phyloP scores from a whole-genome alignment of 345 rosid genomes.

The Hibiscus tridactylites region DNA sequence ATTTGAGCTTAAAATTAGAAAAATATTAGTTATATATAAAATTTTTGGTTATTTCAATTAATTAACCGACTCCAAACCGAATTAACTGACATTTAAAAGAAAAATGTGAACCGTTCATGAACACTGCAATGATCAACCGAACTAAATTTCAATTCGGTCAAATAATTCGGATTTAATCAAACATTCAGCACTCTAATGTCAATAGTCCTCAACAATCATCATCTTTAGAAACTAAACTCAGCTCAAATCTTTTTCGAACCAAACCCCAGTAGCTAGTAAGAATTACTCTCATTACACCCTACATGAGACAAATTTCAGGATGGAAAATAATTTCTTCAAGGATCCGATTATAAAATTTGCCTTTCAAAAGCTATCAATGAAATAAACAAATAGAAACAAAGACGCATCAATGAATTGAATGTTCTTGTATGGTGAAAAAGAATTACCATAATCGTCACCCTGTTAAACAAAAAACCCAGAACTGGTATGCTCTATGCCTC shows the following conservation, averaged over 20 bases:
- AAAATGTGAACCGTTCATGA: too few relatives aligned
- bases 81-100: too few relatives aligned
- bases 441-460: conserved; percentile 5
- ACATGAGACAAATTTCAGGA: not conserved
- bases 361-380: not conserved
- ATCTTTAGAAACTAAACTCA: not conserved
- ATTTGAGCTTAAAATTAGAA: too few relatives aligned
- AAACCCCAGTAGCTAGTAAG: not conserved
- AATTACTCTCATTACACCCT: not conserved
- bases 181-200: too few relatives aligned
- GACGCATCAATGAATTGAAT: conserved; percentile 13
- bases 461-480: not conserved
- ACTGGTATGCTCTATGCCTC: not conserved
- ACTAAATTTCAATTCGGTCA: too few relatives aligned
- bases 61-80: too few relatives aligned
- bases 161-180: too few relatives aligned
- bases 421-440: conserved; percentile 14
- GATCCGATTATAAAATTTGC: not conserved
- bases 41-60: too few relatives aligned
- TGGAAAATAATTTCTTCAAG: not conserved
- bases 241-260: not conserved
- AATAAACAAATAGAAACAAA: conserved; percentile 6
- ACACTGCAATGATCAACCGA: too few relatives aligned
- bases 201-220: too few relatives aligned
- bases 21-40: too few relatives aligned